Evolutionary conservation across 2,329 filamentous ascomycete species (phyloP), one percentile per base, ranked within the genome.

Genomic region (Shiraia bambusicola): DNA sequence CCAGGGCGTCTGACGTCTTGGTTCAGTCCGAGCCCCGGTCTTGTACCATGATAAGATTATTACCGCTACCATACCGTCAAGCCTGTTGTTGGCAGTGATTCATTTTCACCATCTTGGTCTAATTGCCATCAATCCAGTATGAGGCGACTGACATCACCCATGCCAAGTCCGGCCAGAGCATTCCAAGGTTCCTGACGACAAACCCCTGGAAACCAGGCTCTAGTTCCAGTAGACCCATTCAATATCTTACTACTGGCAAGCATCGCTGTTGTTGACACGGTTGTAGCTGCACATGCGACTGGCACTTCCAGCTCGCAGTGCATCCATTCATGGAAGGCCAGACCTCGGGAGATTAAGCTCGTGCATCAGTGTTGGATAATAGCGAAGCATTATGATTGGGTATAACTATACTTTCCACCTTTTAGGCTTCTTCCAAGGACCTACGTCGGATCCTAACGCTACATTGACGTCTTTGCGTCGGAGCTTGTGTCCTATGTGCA

Each of bases 391-490:
- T 37, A 5, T 13, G 27, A 14, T 30, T 22, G 2, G 13, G 25
- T 16, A 14, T 11, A 16, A n/a, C n/a, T 9, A 15, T 17, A 32
- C 30, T 17, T 78, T 14, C 85, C 84, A 11, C 82, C 84, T 26
- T 80, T 76, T 0, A 84, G 83, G 56, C 87, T 85, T 9, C 83
- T 76, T 1, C 85, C 85, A 1, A 88, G 60, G 1, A 86, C 84
- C 85, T 24, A 87, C 81, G 0, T 77, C 73, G 0, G 85, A 84
- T 0, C 84, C 84, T 6, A 88, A 72, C 51, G 79, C 80, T 40
- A 87, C 73, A 59, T 88, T 82, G 28, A 81, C 76, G 1, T 85
- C 84, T 58, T 88, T 88, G 3, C 81, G 82, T 11, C 80, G 77
- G 34, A 82, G 81, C 62, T 88, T 84, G 48, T 80, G 69, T 15